Conservation (phyloP, 768 basidiomycete species). For the Butyriboletus loyo region DNA sequence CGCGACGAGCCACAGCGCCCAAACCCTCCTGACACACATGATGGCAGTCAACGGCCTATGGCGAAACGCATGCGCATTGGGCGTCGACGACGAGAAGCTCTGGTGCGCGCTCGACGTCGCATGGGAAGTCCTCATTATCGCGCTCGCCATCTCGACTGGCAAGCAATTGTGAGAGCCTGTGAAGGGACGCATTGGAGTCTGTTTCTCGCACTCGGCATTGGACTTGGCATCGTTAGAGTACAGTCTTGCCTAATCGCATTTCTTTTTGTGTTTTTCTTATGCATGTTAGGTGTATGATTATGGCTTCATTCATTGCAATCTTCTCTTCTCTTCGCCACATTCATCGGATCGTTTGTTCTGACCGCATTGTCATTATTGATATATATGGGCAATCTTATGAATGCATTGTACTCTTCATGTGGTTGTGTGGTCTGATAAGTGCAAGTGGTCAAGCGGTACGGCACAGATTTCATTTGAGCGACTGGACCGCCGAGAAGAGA, state of each 20-base stretch:
- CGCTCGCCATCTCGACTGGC: constrained; percentile 35
- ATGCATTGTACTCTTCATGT: constrained; percentile 1
- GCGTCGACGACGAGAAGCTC: constrained; percentile 45
- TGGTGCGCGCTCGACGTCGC: constrained; percentile 49
- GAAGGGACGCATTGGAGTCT: background rate
- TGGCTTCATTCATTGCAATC: background rate
- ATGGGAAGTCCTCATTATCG: constrained; percentile 46
- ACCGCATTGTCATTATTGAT: constrained; percentile 21
- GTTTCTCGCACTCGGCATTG: constrained; percentile 2
- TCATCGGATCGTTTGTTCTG: background rate
- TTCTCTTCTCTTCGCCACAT: background rate
- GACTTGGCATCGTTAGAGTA: constrained; percentile 10
- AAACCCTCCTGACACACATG: constrained; percentile 35
- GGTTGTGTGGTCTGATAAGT: background rate
- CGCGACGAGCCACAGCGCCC: constrained; percentile 11
- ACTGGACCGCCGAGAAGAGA: background rate
- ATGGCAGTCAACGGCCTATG: constrained; percentile 45
- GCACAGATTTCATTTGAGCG: background rate
- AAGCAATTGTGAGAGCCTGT: constrained; percentile 6
- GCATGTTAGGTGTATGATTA: constrained; percentile 25
- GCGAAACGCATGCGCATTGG: constrained; percentile 49
- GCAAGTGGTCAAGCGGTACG: background rate
- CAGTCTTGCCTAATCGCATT: constrained; percentile 7
- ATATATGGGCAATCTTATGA: constrained; percentile 20
- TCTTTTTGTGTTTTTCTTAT: background rate